Evolutionary conservation across 2,329 filamentous ascomycete species (phyloP).

Genomic region (Ophiostoma sp.): DNA sequence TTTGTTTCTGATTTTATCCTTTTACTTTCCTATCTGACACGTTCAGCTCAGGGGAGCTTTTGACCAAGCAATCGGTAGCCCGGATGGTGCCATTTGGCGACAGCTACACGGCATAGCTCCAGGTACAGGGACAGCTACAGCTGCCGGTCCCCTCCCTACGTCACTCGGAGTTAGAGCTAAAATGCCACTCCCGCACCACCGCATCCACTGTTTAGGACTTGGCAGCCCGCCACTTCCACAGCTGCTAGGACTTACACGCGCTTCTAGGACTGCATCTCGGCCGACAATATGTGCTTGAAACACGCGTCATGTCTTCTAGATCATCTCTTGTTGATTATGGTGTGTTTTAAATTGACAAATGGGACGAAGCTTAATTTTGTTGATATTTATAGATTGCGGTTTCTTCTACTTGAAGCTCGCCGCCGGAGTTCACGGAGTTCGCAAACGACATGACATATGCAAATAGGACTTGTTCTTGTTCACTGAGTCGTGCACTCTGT

Average conservation of each 20-base stretch:
- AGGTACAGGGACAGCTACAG: not conserved
- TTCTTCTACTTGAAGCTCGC: too few species aligned
- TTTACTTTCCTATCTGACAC: not conserved
- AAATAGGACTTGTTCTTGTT: not conserved
- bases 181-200: not conserved
- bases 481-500: too few species aligned
- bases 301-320: not conserved
- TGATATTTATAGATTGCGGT: not conserved
- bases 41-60: not conserved
- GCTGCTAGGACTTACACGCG: conserved; percentile 6
- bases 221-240: not conserved
- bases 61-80: not conserved
- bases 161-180: not conserved
- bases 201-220: not conserved
- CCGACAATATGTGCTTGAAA: not conserved
- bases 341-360: not conserved
- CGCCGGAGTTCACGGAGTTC: not conserved
- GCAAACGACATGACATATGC: not conserved
- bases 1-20: not conserved
- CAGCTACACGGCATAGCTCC: not conserved
- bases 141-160: not conserved
- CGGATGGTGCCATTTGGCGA: conserved; percentile 1
- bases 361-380: not conserved
- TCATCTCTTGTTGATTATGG: not conserved
- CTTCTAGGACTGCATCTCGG: not conserved